Evolutionary conservation across 345 rosid species (phyloP), one percentile per base, ranked within the genome.

Genomic region (Gynandropsis gynandra): DNA sequence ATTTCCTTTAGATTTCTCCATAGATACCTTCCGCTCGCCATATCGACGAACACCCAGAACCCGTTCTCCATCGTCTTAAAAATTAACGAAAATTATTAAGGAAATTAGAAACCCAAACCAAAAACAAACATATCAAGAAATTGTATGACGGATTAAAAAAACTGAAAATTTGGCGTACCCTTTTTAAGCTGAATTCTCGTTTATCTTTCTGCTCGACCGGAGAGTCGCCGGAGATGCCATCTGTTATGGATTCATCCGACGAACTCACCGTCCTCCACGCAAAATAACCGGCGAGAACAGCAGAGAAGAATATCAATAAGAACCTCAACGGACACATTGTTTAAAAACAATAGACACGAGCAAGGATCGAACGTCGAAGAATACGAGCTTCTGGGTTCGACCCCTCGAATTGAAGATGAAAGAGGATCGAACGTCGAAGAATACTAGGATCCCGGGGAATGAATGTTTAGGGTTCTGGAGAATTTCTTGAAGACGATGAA

Each of bases 271-370:
- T 76, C 65, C 71, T 87, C 98, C 95, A 87, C 0, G 98, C 96
- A 50, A 82, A 65, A 67, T 77, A 85, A 15, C 87, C 95, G 11
- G 97, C 97, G 21, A 89, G 70, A 31, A 80, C 52, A 5, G 89
- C 97, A 2, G 97, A 89, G 76, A 89, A 79, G 63, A 89, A 89
- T 63, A 89, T 83, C 76, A 89, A 76, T 50, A 89, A 51, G 68
- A 89, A 72, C 65, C 97, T 76, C 70, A 85, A 42, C 12, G 97
- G 95, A 68, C 97, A 89, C 97, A 15, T 27, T 20, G 12, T 16
- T 11, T 1, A 8, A 24, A 37, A 9, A 10, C 20, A 40, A 54
- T 4, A 13, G 14, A 8, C n/a, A 42, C 12, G 47, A 3, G 10
- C 17, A 54, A 1, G 5, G 6, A 2, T 2, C 29, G 2, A 24